These are phyloP conservation scores for Ascochyta fabae DNA, from an alignment of 2,329 filamentous ascomycete species.

Conservation along the genomic window DNA sequence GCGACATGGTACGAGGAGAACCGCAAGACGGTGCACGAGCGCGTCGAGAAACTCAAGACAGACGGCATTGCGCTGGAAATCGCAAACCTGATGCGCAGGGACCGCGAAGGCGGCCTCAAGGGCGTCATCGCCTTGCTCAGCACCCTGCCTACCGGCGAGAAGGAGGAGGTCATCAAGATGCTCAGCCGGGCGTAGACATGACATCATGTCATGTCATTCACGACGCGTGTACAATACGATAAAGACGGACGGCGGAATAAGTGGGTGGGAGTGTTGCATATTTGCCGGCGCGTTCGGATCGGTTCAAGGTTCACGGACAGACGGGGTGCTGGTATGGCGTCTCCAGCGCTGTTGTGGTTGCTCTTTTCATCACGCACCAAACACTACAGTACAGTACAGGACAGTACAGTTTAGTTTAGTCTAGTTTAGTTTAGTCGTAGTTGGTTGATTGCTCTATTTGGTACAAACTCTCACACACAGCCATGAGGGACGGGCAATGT, in stretches of 20 bases:
- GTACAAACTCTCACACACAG: too few species aligned
- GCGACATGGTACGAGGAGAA: constrained; percentile 97
- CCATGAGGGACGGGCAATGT: not conserved
- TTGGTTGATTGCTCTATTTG: too few species aligned
- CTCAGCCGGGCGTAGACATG: constrained; percentile 50
- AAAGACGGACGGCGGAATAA: not conserved
- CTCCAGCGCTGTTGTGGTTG: not conserved
- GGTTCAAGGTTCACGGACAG: not conserved
- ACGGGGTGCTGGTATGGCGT: not conserved
- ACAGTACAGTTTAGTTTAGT: too few species aligned
- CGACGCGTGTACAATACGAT: constrained; percentile 8
- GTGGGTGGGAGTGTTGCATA: not conserved
- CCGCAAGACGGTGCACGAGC: constrained; percentile 78
- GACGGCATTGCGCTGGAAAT: constrained; percentile 75
- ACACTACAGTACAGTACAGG: too few species aligned
- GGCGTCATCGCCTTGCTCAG: constrained; percentile 85
- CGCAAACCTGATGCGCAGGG: constrained; percentile 69
- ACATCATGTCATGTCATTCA: not conserved
- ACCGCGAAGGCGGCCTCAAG: constrained; percentile 75
- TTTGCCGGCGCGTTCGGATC: not conserved
- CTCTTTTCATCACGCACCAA: too few species aligned
- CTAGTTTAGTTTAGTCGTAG: too few species aligned
- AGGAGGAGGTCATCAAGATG: constrained; percentile 77
- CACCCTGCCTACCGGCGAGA: constrained; percentile 86
- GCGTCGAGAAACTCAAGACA: constrained; percentile 82